A percentile compares a stretch with the other conserved stretches of the same genome.
Conservation (phyloP, 2,329 filamentous ascomycete species). For the Sporothrix sp. region DNA sequence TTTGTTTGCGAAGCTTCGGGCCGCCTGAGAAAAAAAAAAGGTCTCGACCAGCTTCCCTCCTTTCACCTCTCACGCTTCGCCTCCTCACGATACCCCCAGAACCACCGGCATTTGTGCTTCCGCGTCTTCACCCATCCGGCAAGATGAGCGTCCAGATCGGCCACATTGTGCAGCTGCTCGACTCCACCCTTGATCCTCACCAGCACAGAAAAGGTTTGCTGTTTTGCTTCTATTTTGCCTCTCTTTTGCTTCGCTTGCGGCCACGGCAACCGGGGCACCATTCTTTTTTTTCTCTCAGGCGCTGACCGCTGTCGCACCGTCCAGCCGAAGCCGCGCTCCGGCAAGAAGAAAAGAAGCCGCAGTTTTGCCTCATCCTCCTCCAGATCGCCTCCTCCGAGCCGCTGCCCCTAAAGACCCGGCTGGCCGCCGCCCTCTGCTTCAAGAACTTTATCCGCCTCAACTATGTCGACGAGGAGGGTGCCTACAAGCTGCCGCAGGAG, state of each 20-base stretch:
- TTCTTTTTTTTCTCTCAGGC: neutral
- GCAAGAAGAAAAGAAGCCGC: conserved; percentile 68
- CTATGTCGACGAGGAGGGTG: conserved; percentile 92
- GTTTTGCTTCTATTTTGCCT: neutral
- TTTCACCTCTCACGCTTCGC: neutral
- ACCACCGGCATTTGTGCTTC: neutral
- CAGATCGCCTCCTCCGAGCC: conserved; percentile 75
- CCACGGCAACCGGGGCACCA: neutral
- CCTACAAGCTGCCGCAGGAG: conserved; percentile 73
- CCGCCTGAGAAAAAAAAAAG: conserved; percentile 5
- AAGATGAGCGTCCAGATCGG: conserved; percentile 49
- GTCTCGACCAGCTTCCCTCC: neutral
- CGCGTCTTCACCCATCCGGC: conserved; percentile 13
- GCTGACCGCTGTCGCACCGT: neutral
- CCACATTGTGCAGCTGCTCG: conserved; percentile 69
- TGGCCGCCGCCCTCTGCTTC: conserved; percentile 87
- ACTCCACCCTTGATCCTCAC: conserved; percentile 79
- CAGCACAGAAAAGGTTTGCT: conserved; percentile 78
- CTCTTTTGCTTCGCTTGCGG: neutral
- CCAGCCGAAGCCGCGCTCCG: conserved; percentile 75
- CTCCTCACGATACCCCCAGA: neutral
- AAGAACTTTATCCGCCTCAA: conserved; percentile 96
- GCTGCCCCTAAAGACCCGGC: conserved; percentile 66
- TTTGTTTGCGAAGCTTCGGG: conserved; percentile 11
- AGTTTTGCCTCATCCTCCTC: conserved; percentile 80